These are phyloP conservation scores for Dimargaris verticillata DNA, from an alignment of 192 early-diverging fungal genomes.

Conservation along the genomic window DNA sequence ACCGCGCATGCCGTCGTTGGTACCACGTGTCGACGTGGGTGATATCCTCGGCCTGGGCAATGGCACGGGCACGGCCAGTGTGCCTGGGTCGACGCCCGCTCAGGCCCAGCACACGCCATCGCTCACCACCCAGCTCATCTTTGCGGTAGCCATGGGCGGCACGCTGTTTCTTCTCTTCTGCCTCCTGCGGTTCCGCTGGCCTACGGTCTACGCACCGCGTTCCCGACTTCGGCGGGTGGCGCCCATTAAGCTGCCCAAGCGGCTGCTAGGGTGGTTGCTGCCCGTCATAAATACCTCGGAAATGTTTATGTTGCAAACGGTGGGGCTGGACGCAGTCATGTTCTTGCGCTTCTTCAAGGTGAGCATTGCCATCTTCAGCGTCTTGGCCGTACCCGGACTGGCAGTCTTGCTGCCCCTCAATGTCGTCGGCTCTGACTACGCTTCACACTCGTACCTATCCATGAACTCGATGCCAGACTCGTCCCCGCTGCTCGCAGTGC, in stretches of 20 bases:
- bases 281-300: slow-evolving; percentile 28
- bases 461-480: slow-evolving; percentile 9
- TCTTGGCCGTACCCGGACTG: slow-evolving; percentile 22
- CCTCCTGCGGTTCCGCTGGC: slow-evolving; percentile 23
- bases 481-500: slow-evolving; percentile 21
- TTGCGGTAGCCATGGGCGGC: slow-evolving; percentile 24
- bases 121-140: slow-evolving; percentile 21
- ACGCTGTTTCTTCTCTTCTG: slow-evolving; percentile 22
- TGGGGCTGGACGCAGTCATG: slow-evolving; percentile 29
- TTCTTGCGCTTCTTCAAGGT: slow-evolving; percentile 32
- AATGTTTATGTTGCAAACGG: slow-evolving; percentile 27
- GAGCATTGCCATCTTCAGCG: slow-evolving; percentile 27
- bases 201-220: slow-evolving; percentile 30
- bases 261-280: slow-evolving; percentile 27
- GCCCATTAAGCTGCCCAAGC: slow-evolving; percentile 21
- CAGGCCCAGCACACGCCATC: not conserved
- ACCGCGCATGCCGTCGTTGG: no score
- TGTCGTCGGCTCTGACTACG: slow-evolving; percentile 3
- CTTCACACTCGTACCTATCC: not conserved
- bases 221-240: slow-evolving; percentile 27
- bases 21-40: slow-evolving; percentile 10
- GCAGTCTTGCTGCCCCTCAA: slow-evolving; percentile 24
- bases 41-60: slow-evolving; percentile 8
- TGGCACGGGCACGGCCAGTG: slow-evolving; percentile 1
- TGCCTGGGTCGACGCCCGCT: not conserved